Evolutionary conservation across 768 basidiomycete species (phyloP).

Genomic region (Boletus edulis): DNA sequence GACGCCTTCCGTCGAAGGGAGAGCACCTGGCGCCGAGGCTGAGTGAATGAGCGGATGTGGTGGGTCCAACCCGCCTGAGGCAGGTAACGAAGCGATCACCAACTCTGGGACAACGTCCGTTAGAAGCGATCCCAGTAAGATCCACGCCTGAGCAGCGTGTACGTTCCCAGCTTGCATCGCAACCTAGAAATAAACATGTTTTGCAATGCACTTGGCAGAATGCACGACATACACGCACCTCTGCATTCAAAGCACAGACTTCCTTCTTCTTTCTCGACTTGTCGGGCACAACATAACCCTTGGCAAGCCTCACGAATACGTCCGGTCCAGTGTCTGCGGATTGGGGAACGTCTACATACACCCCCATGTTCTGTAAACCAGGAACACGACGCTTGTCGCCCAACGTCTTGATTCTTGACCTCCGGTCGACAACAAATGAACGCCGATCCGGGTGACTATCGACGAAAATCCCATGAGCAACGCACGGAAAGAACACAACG

Average conservation of each 20-base stretch:
- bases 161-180: constrained; percentile 59
- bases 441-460: constrained; percentile 37
- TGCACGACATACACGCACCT: constrained; percentile 33
- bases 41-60: constrained; percentile 36
- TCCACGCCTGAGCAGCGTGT: constrained; percentile 64
- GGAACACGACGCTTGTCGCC: constrained; percentile 57
- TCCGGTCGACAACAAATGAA: constrained; percentile 25
- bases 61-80: constrained; percentile 15
- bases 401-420: constrained; percentile 48
- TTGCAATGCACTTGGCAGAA: neutral
- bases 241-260: constrained; percentile 61
- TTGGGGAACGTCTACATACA: constrained; percentile 29
- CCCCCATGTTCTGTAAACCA: constrained; percentile 56
- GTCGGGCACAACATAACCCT: constrained; percentile 50
- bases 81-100: constrained; percentile 25
- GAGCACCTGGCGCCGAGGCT: constrained; percentile 40
- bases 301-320: constrained; percentile 59
- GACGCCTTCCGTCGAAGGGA: constrained; percentile 26
- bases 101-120: constrained; percentile 44
- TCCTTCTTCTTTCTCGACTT: constrained; percentile 36
- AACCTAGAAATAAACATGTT: constrained; percentile 33
- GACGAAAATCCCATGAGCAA: neutral
- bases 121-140: constrained; percentile 57
- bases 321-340: constrained; percentile 30
- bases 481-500: neutral